These are phyloP conservation scores for Rubus parviflorus DNA, from an alignment of 306 rosid genomes.

Conservation along the genomic window DNA sequence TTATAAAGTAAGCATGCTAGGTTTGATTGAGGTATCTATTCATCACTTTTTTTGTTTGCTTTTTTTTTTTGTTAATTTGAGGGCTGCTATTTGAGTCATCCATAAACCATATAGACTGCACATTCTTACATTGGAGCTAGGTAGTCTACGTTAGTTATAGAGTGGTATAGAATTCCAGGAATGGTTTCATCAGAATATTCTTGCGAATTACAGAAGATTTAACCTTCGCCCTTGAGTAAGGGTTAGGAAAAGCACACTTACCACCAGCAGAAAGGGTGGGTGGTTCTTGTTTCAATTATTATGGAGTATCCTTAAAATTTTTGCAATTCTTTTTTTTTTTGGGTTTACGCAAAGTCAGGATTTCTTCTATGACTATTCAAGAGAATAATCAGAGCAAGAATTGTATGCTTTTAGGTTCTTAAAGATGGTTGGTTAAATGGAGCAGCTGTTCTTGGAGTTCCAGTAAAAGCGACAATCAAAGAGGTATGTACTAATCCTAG, in stretches of 20 bases:
- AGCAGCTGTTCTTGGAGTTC: conserved; percentile 96
- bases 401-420: conserved; percentile 64
- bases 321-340: not conserved
- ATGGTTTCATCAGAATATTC: too few relatives aligned
- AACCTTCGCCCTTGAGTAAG: not conserved
- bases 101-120: too few relatives aligned
- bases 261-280: not conserved
- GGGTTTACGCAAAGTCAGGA: not conserved
- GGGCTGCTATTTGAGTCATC: too few relatives aligned
- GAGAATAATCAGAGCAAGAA: conserved; percentile 25
- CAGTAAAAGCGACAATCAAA: conserved; percentile 92
- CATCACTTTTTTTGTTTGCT: too few relatives aligned
- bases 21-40: too few relatives aligned
- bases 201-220: too few relatives aligned
- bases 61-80: too few relatives aligned
- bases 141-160: too few relatives aligned
- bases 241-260: not conserved
- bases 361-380: not conserved
- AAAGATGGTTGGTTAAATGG: conserved; percentile 77
- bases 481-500: conserved; percentile 54
- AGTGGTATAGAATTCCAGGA: too few relatives aligned
- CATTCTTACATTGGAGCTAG: too few relatives aligned
- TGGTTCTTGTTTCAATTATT: conserved; percentile 1
- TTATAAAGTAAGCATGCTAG: too few relatives aligned
- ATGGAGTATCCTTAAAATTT: not conserved